Evolutionary conservation across 164 flowering plant species (phyloP), one percentile per base, ranked within the genome.

Genomic region (Sedum album): DNA sequence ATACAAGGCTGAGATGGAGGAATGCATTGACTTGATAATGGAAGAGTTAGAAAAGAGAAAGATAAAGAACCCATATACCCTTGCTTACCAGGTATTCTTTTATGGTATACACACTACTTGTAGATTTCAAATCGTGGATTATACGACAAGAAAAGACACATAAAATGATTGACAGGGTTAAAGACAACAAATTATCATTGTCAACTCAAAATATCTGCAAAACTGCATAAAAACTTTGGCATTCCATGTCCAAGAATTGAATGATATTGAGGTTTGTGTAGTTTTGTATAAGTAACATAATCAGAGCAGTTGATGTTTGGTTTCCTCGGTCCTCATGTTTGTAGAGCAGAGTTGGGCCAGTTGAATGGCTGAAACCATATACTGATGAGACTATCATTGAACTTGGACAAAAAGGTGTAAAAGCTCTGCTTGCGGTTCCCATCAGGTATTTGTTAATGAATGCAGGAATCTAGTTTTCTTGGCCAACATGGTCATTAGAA

Each of bases 1-100:
- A 13, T 94, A 94, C 86, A 94, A 91, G 82, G 96, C 95, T 70
- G 96, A 94, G 82, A 94, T 94, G 99, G 97, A 94, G 83, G 97
- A 94, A 76, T 94, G 99, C 76, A 90, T 94, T 20, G 96, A 94
- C 71, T 77, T 94, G 81, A 91, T 94, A 67, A 91, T 94, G 87
- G 96, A 94, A 74, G 97, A 91, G 79, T 78, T 91, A 66, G 96
- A 91, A 74, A 90, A 72, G 49, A 75, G 96, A 78, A 81, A 71
- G 69, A 78, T 84, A 41, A 78, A 42, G 31, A 94, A 91, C 79
- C 30, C 83, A n/a, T 90, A 76, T 75, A 90, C 93, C 44, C 90
- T 94, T 77, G 99, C 99, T 35, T 94, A 94, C 80, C 99, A 94
- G 99, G 96, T 94, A 66, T 8, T 65, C 10, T 65, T 33, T 35